Evolutionary conservation across 768 basidiomycete species (phyloP), one percentile per base, ranked within the genome.

Genomic region (Pholiota conissans): DNA sequence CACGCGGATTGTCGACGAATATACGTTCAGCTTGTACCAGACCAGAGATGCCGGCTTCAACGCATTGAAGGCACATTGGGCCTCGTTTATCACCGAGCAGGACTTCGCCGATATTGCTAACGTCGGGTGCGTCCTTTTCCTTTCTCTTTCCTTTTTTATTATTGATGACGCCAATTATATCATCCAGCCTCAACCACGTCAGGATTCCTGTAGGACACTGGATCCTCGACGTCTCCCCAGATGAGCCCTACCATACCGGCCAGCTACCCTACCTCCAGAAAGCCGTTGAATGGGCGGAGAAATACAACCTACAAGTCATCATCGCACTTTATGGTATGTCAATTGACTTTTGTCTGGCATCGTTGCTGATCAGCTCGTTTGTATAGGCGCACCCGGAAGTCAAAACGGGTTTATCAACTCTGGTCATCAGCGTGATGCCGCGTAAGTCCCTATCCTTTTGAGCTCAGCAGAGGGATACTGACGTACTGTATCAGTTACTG

Each of bases 371-470:
- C 11, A 30, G n/a, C 18, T 14, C 11, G 6, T 2, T 42, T 28
- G 13, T n/a, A n/a, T 49, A 76, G 81, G 82, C 55, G 90, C 84
- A 29, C 90, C 92, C 0, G 93, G 92, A 16, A 90, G 88, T 67
- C 90, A 93, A 70, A 91, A 90, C 61, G 89, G 90, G 18, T 93
- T 84, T 61, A 90, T 92, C 63, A 93, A 93, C 63, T 92, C 90
- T 52, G 91, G 91, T 9, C 88, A 86, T 35, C 80, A 68, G 55
- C 69, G 81, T 51, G 55, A 76, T 6, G 78, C 64, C 60, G 89
- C 91, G 69, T 81, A 55, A 58, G 77, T 69, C 14, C n/a, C 24
- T 32, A 14, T 34, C 26, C n/a, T n/a, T 22, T 13, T 10, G n/a
- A 46, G 32, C n/a, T 24, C 8, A 34, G 14, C 5, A 3, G 26